Conservation (phyloP, 139 green algal species). For the Chlamydomonas sp. region DNA sequence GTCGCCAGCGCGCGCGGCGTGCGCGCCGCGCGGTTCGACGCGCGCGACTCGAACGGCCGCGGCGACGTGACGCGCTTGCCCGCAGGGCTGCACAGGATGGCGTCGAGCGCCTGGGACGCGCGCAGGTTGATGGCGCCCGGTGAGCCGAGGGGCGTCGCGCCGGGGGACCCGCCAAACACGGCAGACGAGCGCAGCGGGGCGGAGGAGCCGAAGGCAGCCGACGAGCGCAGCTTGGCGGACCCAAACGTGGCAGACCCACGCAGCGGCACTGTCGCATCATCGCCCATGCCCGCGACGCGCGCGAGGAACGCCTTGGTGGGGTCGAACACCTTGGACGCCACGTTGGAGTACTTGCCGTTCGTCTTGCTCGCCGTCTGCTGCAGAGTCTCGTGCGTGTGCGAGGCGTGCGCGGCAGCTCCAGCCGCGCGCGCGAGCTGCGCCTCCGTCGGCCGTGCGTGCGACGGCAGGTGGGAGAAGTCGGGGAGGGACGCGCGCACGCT, state of each 20-base stretch:
- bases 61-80: conserved; percentile 32
- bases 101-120: conserved; percentile 1
- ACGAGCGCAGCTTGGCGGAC: neutral
- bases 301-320: conserved; percentile 35
- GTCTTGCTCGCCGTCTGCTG: neutral
- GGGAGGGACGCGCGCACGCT: neutral
- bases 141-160: neutral
- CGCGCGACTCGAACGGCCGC: conserved; percentile 19
- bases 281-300: conserved; percentile 14
- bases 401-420: neutral
- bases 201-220: neutral
- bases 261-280: neutral
- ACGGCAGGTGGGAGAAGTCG: conserved; percentile 9
- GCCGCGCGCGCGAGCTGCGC: neutral
- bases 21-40: neutral
- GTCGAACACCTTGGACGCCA: conserved; percentile 24
- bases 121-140: neutral
- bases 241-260: neutral
- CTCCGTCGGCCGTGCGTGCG: conserved; percentile 27
- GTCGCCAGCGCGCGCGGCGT: conserved; percentile 1
- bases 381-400: neutral
- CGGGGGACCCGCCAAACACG: neutral
- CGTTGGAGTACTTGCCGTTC: conserved; percentile 6
- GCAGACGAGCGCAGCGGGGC: neutral
- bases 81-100: no score